Percentiles rank a stretch among this genome's conserved stretches.
These are phyloP conservation scores for Camellia granthamiana DNA, from an alignment of 148 eudicot species.

Conservation along the genomic window DNA sequence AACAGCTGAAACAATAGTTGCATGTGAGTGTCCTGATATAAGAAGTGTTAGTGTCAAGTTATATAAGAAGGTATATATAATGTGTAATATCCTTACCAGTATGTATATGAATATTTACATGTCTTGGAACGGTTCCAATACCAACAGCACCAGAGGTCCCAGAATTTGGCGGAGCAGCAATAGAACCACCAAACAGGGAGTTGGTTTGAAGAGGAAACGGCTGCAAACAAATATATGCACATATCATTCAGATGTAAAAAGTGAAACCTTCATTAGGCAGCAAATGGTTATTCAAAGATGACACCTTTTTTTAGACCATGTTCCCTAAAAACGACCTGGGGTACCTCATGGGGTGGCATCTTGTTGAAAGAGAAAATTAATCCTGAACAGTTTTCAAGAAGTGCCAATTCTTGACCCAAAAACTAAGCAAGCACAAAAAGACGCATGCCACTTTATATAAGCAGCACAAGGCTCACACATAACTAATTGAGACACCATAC, in stretches of 20 bases:
- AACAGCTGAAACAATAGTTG: slow-evolving; percentile 50
- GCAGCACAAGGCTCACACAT: neutral
- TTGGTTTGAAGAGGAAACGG: slow-evolving; percentile 88
- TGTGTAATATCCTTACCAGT: slow-evolving; percentile 47
- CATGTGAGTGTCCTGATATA: slow-evolving; percentile 36
- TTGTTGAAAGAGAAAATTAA: neutral
- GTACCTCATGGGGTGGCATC: neutral
- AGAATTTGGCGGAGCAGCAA: slow-evolving; percentile 38
- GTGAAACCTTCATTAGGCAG: neutral
- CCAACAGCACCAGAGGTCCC: slow-evolving; percentile 63
- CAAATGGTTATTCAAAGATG: neutral
- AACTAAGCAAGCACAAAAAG: no score
- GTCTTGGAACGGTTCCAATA: slow-evolving; percentile 62
- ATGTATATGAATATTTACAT: slow-evolving; percentile 90
- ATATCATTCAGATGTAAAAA: no score
- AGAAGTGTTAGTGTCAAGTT: slow-evolving; percentile 8
- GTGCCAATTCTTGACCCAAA: neutral
- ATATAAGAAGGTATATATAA: neutral
- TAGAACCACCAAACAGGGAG: slow-evolving; percentile 60
- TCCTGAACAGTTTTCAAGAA: neutral
- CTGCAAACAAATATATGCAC: slow-evolving; percentile 36
- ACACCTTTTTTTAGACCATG: neutral
- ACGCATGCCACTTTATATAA: neutral
- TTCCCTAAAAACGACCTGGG: neutral
- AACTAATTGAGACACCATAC: neutral